phyloP scores from a whole-genome alignment of 139 green algal genomes.

The Volvox africanus region DNA sequence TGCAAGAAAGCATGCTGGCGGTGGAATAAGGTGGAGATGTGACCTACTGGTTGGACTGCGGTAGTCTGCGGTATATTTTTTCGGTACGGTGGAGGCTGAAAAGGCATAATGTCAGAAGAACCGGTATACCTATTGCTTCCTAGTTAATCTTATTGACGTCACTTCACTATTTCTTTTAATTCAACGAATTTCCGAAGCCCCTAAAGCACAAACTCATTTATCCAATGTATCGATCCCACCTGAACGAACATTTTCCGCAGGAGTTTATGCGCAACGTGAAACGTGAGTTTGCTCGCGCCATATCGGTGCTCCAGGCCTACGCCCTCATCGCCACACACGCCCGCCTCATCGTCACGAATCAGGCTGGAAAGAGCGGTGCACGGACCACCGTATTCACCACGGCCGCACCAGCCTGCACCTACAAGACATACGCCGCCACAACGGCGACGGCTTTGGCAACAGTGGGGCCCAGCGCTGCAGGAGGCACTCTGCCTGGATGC shows the following conservation, averaged over 20 bases:
- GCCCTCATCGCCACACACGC: conserved; percentile 73
- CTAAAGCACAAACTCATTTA: too few relatives aligned
- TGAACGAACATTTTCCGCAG: neutral
- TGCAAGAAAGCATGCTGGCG: too few relatives aligned
- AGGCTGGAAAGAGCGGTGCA: conserved; percentile 62
- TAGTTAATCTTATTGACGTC: too few relatives aligned
- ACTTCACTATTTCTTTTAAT: too few relatives aligned
- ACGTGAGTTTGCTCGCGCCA: conserved; percentile 86
- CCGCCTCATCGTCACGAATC: conserved; percentile 82
- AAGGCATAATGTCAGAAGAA: too few relatives aligned
- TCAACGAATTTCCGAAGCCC: too few relatives aligned
- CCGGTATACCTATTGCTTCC: too few relatives aligned
- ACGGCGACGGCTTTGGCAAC: neutral
- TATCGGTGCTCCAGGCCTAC: conserved; percentile 83
- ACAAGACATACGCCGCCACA: neutral
- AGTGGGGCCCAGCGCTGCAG: neutral
- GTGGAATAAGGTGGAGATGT: too few relatives aligned
- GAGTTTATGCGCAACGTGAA: conserved; percentile 83
- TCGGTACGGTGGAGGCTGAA: too few relatives aligned
- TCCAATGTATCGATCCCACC: neutral
- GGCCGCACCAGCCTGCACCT: conserved; percentile 37
- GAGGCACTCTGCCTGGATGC: conserved; percentile 5
- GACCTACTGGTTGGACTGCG: too few relatives aligned
- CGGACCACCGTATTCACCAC: conserved; percentile 81
- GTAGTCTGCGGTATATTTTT: too few relatives aligned